Base-by-base conservation (phyloP, 2,329 filamentous ascomycete genomes). In the Cladosporium sp. region DNA sequence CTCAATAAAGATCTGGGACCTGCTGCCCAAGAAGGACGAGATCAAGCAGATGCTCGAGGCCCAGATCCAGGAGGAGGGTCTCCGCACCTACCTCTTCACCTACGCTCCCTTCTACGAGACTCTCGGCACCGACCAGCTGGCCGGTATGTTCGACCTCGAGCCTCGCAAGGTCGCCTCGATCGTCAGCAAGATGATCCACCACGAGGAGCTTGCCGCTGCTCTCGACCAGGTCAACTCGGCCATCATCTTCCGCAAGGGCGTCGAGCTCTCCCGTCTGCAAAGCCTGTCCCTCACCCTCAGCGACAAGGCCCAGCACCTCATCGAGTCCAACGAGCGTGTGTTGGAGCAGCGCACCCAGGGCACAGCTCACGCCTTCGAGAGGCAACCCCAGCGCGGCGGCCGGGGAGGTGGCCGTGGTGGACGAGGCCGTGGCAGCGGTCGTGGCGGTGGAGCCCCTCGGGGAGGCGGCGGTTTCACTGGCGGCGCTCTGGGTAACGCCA, bases 101-200 rank as follows among this genome's bases (percentile, higher is more conserved):
- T 99, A 99, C 73, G 93, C 95, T 32, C 93, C 93, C 48, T 99
- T 95, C 80, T 99, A 99, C 78, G 93, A 99, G 75, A 97, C 93
- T 18, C 83, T 99, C 54, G 86, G 90, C 54, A 80, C 96, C 61
- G 79, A 82, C 59, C 95, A 91, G 19, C 80, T 99, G 54, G 86
- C 89, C 56, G 78, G 77, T 59, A 99, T 99, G 93, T 99, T 99
- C 71, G 93, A 99, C 73, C 85, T 99, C 19, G 82, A 91, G 51
- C 77, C 86, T 61, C 83, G 86, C 74, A 97, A 97, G 80, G 91
- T 96, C 45, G 79, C 88, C n/a, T 90, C 93, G 30, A 85, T 99
- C 50, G 84, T 99, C 65, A 95, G 89, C 80, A 95, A 95, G 79
- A 99, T 99, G 93, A 97, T 99, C 71, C 95, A 90, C 64, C 93